These are phyloP conservation scores for Xylariaceae sp. DNA, from an alignment of 2,329 filamentous ascomycete species.

Conservation along the genomic window DNA sequence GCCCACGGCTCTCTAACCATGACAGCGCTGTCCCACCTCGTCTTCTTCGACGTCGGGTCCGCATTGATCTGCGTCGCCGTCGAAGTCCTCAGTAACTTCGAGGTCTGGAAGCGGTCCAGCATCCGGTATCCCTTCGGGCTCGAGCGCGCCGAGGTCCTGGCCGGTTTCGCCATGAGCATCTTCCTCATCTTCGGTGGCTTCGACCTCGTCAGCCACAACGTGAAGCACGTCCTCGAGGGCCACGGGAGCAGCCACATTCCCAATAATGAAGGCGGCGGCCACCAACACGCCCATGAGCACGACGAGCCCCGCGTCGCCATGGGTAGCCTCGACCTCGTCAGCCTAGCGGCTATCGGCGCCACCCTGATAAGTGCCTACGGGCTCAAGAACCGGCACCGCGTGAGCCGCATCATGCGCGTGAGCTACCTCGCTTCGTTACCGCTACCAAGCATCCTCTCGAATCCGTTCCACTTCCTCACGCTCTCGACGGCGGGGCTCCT, in stretches of 20 bases:
- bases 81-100: slow-evolving; percentile 92
- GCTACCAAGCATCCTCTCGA: slow-evolving; percentile 82
- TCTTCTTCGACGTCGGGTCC: slow-evolving; percentile 92
- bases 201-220: slow-evolving; percentile 87
- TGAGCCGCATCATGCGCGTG: slow-evolving; percentile 86
- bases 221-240: slow-evolving; percentile 84
- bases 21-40: slow-evolving; percentile 86
- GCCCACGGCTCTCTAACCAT: slow-evolving; percentile 84
- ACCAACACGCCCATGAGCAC: slow-evolving; percentile 58
- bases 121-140: slow-evolving; percentile 92
- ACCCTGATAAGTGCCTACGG: slow-evolving; percentile 84
- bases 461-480: slow-evolving; percentile 92
- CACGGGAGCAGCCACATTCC: too few species aligned
- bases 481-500: slow-evolving; percentile 80
- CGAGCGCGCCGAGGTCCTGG: slow-evolving; percentile 87
- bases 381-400: slow-evolving; percentile 85
- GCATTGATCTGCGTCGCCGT: slow-evolving; percentile 88
- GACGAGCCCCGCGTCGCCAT: slow-evolving; percentile 51
- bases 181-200: slow-evolving; percentile 97
- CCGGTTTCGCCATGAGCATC: slow-evolving; percentile 93
- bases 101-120: slow-evolving; percentile 91
- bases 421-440: slow-evolving; percentile 78
- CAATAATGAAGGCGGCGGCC: slow-evolving; percentile 69
- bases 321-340: slow-evolving; percentile 77
- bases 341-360: slow-evolving; percentile 73